A percentile compares a stretch with the other conserved stretches of the same genome.
Conservation (phyloP, 345 rosid species). For the Brassica napus region Da-Ae NC_063442.1:19239001-19239500, state of each 20-base stretch:
- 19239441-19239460: conserved; percentile 97
- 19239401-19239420: conserved; percentile 93
- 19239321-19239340: conserved; percentile 73
- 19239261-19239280: conserved; percentile 93
- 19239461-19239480: conserved; percentile 99
- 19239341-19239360: neutral
- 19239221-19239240: conserved; percentile 89
- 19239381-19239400: conserved; percentile 32
- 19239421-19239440: conserved; percentile 98
- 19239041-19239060: conserved; percentile 82
- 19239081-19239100: conserved; percentile 94
- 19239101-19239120: conserved; percentile 77
- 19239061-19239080: conserved; percentile 52
- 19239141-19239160: conserved; percentile 86
- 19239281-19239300: conserved; percentile 95
- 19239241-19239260: conserved; percentile 89
- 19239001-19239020: conserved; percentile 45
- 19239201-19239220: conserved; percentile 97
- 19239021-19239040: conserved; percentile 47
- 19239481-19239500: conserved; percentile 97
- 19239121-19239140: conserved; percentile 58
- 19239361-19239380: neutral
- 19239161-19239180: conserved; percentile 85
- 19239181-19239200: conserved; percentile 83
- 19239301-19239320: conserved; percentile 94